Percentiles rank a stretch among this genome's conserved stretches.
Conservation (phyloP, 805 yeast species). For the Monosporozyma siamensis region DNA sequence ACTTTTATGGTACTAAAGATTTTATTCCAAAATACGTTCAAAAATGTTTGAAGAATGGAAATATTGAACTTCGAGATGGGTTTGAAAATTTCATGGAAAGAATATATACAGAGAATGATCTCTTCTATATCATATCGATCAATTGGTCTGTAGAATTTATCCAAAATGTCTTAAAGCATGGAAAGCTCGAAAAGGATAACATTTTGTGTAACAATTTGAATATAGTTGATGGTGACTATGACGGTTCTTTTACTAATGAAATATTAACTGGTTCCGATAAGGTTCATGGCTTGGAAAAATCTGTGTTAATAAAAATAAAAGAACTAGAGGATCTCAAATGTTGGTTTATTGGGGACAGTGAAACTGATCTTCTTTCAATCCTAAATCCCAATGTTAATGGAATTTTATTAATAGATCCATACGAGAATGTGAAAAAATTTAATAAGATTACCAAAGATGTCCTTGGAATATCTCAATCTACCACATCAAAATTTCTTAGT, state of each 20-base stretch:
- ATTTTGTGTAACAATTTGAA: slow-evolving; percentile 22
- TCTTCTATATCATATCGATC: slow-evolving; percentile 20
- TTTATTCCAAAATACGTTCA: slow-evolving; percentile 12
- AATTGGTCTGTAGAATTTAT: slow-evolving; percentile 29
- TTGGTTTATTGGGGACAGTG: slow-evolving; percentile 30
- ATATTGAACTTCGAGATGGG: slow-evolving; percentile 9
- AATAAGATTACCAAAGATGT: slow-evolving; percentile 10
- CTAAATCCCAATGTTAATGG: slow-evolving; percentile 25
- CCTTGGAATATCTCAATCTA: slow-evolving; percentile 9
- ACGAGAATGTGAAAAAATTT: slow-evolving; percentile 13
- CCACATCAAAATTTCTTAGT: not conserved
- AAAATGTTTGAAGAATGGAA: not conserved
- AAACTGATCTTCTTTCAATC: slow-evolving; percentile 23
- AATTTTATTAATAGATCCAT: slow-evolving; percentile 18
- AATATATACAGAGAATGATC: slow-evolving; percentile 1
- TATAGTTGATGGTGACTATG: slow-evolving; percentile 10
- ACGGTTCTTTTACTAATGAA: slow-evolving; percentile 19
- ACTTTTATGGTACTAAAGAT: slow-evolving; percentile 6
- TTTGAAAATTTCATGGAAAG: slow-evolving; percentile 9
- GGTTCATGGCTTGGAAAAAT: slow-evolving; percentile 9
- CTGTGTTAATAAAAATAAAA: slow-evolving; percentile 2
- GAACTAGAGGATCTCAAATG: not conserved
- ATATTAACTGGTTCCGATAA: slow-evolving; percentile 26
- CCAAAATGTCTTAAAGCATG: slow-evolving; percentile 8
- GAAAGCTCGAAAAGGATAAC: slow-evolving; percentile 5